Base-by-base conservation (phyloP, 192 early-diverging fungal genomes). In the Gaertneriomyces sp. region DNA sequence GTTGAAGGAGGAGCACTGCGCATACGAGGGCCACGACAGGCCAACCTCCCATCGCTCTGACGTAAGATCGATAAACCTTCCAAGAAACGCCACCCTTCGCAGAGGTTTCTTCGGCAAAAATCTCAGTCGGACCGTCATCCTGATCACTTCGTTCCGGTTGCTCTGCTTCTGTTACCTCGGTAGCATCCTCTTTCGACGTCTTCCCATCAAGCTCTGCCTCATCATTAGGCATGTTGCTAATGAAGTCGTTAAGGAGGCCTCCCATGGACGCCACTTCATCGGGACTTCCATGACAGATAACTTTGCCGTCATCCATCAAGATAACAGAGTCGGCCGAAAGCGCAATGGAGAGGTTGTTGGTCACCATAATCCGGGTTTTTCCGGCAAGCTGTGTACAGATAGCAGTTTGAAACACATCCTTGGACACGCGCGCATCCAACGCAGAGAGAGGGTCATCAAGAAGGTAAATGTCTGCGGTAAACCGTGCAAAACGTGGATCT, bases 291-390 rank as follows among this genome's bases (percentile, higher is more conserved):
- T 81, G 71, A 66, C 87, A 85, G 7, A 71, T 75, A 45, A 94
- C 74, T 38, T 63, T 60, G 10, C 91, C 89, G 5, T 88, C 76
- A 33, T 87, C 79, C 45, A 94, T 52, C 12, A 80, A 81, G 16
- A 93, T 62, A 12, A 96, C 70, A 61, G 84, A 80, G 60, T 92
- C 86, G 20, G 84, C 87, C 17, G 80, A 71, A 6, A 86, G 90
- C 55, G 93, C 55, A 40, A 88, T 69, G 52, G 87, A 80, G 6
- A 92, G 77, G 43, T 84, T 77, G 68, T 94, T 89, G 0, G 93
- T 93, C 9, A 92, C 87, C 58, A 96, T 60, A 9, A 81, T 56
- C 11, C 90, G 81, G 4, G 93, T 89, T 75, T 92, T 93, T 55
- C 80, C 84, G 1, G 66, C 74, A 20, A 95, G 75, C 0, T 85